Conservation (phyloP, 2,329 filamentous ascomycete species). For the Claviceps purpurea region DNA sequence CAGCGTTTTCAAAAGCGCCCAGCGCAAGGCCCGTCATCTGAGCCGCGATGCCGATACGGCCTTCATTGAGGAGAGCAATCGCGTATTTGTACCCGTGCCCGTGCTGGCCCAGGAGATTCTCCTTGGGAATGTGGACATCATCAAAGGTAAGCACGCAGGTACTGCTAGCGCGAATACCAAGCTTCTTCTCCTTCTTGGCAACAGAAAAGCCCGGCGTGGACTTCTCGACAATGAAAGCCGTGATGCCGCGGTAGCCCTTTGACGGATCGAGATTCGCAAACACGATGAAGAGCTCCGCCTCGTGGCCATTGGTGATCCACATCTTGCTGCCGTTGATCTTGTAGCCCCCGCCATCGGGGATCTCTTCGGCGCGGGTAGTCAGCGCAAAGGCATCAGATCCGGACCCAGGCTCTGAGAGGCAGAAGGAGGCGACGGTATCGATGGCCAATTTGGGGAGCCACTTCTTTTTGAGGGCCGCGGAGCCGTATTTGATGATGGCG, state of each 20-base stretch:
- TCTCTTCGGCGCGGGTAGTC: slow-evolving; percentile 79
- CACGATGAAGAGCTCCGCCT: slow-evolving; percentile 91
- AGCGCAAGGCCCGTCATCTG: slow-evolving; percentile 97
- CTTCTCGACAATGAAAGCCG: slow-evolving; percentile 91
- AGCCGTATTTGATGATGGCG: slow-evolving; percentile 74
- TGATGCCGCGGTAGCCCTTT: slow-evolving; percentile 94
- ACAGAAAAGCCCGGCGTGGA: slow-evolving; percentile 79
- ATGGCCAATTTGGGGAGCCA: slow-evolving; percentile 87
- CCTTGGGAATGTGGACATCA: slow-evolving; percentile 80
- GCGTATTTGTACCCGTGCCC: slow-evolving; percentile 97
- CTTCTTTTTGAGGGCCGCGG: slow-evolving; percentile 62
- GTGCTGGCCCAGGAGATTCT: slow-evolving; percentile 75
- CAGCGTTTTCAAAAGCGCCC: slow-evolving; percentile 90
- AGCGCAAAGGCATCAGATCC: slow-evolving; percentile 95
- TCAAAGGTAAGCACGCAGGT: slow-evolving; percentile 97
- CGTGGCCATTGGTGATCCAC: slow-evolving; percentile 98
- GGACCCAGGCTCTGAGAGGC: slow-evolving; percentile 80
- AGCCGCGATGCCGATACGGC: slow-evolving; percentile 91
- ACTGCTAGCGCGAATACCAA: slow-evolving; percentile 88
- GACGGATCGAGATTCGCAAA: slow-evolving; percentile 89
- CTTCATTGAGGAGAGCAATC: slow-evolving; percentile 87
- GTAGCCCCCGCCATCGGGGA: slow-evolving; percentile 54
- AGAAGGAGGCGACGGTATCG: slow-evolving; percentile 82
- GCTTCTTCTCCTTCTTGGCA: slow-evolving; percentile 99
- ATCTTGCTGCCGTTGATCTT: slow-evolving; percentile 88